These are phyloP conservation scores for Diplogelasinospora grovesii DNA, from an alignment of 495 filamentous ascomycete genomes.

Conservation along the genomic window DNA sequence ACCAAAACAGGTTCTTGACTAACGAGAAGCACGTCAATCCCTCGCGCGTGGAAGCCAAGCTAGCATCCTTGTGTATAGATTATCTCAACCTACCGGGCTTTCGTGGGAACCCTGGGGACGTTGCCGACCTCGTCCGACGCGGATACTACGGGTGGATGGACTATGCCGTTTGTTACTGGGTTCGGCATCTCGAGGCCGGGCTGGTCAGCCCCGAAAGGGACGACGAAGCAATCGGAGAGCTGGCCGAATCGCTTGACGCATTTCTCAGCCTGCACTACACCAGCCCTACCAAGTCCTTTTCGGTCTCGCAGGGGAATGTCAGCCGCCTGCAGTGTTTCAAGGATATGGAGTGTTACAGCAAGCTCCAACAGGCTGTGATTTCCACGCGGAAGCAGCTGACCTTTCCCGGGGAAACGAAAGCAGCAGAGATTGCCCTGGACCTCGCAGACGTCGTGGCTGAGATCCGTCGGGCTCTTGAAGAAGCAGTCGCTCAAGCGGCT, in stretches of 20 bases:
- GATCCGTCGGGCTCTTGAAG: background rate
- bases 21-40: background rate
- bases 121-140: conserved; percentile 20
- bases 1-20: conserved; percentile 7
- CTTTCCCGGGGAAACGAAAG: background rate
- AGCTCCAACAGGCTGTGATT: conserved; percentile 1
- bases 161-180: conserved; percentile 35
- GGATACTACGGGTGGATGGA: conserved; percentile 35
- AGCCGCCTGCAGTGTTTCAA: background rate
- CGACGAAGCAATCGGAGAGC: background rate
- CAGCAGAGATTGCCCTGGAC: conserved; percentile 3
- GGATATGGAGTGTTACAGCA: background rate
- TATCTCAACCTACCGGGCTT: conserved; percentile 8
- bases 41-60: background rate
- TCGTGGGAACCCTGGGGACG: conserved; percentile 3
- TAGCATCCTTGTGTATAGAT: conserved; percentile 3
- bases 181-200: conserved; percentile 25
- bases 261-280: conserved; percentile 19
- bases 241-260: conserved; percentile 15
- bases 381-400: background rate
- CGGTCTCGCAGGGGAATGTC: background rate
- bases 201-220: background rate
- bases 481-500: too few species aligned
- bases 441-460: background rate
- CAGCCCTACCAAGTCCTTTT: conserved; percentile 1